Evolutionary conservation across 2,329 filamentous ascomycete genomes (phyloP).

Genomic region (Nannizziopsis arthrosporioides): DNA sequence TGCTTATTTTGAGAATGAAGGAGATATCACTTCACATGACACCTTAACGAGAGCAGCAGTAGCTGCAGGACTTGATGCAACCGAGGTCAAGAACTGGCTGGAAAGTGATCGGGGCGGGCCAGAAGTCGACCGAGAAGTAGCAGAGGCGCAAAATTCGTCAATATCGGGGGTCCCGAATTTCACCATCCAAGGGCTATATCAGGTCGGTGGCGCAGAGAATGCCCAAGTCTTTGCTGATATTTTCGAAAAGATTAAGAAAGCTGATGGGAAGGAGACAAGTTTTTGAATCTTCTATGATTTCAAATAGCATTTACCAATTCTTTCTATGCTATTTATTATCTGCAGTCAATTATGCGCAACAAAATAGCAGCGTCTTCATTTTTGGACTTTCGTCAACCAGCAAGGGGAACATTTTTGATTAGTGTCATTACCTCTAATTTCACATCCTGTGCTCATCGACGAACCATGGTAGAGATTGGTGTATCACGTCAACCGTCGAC

Average conservation of each 20-base stretch:
- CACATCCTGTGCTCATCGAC: too few relatives aligned
- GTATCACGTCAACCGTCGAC: too few relatives aligned
- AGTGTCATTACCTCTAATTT: too few relatives aligned
- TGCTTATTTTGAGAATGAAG: conserved; percentile 53
- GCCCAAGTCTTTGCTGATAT: conserved; percentile 53
- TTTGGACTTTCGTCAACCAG: too few relatives aligned
- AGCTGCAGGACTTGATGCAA: conserved; percentile 33
- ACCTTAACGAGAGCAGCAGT: conserved; percentile 43
- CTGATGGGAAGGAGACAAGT: background rate
- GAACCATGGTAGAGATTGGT: too few relatives aligned
- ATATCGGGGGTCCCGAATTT: conserved; percentile 65
- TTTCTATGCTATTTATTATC: too few relatives aligned
- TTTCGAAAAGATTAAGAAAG: conserved; percentile 49
- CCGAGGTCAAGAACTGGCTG: conserved; percentile 45
- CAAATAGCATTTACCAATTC: too few relatives aligned
- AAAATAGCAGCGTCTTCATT: too few relatives aligned
- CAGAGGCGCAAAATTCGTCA: conserved; percentile 40
- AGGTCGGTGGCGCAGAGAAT: conserved; percentile 62
- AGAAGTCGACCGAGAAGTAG: conserved; percentile 48
- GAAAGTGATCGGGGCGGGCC: conserved; percentile 43
- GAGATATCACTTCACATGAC: conserved; percentile 49
- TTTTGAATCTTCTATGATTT: background rate
- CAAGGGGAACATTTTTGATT: too few relatives aligned
- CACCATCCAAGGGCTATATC: conserved; percentile 55
- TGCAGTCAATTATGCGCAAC: too few relatives aligned